Evolutionary conservation across 305 asterid genomes (phyloP).

Genomic region (Salvia sclarea): DNA sequence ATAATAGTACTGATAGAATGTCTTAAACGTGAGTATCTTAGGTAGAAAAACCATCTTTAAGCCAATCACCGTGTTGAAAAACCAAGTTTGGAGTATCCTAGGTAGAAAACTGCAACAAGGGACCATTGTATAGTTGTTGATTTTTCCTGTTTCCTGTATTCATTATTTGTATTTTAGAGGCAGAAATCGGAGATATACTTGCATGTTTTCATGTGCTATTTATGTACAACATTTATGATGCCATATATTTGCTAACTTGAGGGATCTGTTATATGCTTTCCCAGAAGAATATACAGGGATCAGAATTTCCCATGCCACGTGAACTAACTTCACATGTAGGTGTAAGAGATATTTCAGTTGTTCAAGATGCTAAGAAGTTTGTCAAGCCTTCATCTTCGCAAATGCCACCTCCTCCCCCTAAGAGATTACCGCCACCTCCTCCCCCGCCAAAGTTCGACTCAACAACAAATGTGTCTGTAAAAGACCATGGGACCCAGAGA

Average conservation of each 20-base stretch:
- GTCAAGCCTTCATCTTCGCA: slow-evolving; percentile 43
- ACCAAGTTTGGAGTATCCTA: not conserved
- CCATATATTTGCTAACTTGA: slow-evolving; percentile 41
- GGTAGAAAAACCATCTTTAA: too few species aligned
- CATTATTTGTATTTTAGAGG: slow-evolving; percentile 19
- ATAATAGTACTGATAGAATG: not conserved
- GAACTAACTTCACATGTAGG: slow-evolving; percentile 72
- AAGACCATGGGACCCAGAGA: slow-evolving; percentile 32
- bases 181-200: slow-evolving; percentile 21
- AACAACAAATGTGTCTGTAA: slow-evolving; percentile 38
- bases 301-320: slow-evolving; percentile 65
- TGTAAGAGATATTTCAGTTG: slow-evolving; percentile 43
- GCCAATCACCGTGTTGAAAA: not conserved
- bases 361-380: slow-evolving; percentile 43
- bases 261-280: slow-evolving; percentile 52
- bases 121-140: not conserved
- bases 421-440: slow-evolving; percentile 38
- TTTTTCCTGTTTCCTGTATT: not conserved
- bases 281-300: slow-evolving; percentile 71
- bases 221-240: slow-evolving; percentile 25
- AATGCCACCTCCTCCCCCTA: slow-evolving; percentile 54
- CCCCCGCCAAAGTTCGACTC: slow-evolving; percentile 59
- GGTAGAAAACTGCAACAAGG: not conserved
- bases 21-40: slow-evolving; percentile 22
- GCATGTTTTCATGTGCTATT: slow-evolving; percentile 25